Conservation (phyloP, 495 filamentous ascomycete species). For the Penicillium dipodomyicola region DNA sequence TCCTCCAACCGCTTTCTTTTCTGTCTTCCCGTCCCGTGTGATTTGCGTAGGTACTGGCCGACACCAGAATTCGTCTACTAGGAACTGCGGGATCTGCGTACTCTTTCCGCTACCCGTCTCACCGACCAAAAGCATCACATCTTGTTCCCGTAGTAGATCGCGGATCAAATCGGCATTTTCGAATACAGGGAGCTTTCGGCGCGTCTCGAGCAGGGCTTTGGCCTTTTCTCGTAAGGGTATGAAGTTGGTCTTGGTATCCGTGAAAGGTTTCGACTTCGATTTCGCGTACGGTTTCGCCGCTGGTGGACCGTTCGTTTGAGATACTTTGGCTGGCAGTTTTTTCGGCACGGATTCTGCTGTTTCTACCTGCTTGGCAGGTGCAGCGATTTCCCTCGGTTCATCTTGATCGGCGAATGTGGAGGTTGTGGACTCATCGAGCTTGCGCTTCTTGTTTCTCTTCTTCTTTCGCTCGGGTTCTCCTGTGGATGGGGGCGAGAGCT, state of each 20-base stretch:
- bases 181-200: constrained; percentile 80
- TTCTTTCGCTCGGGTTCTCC: constrained; percentile 29
- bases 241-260: constrained; percentile 31
- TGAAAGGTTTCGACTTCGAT: constrained; percentile 18
- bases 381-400: background rate
- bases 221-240: constrained; percentile 45
- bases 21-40: constrained; percentile 33
- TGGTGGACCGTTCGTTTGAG: constrained; percentile 3
- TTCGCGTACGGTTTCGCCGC: constrained; percentile 16
- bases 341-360: background rate
- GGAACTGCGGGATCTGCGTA: constrained; percentile 93
- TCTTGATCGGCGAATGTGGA: constrained; percentile 8
- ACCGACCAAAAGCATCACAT: constrained; percentile 83
- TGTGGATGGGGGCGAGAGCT: background rate
- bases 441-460: constrained; percentile 45
- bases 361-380: constrained; percentile 4
- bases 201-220: constrained; percentile 46
- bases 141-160: constrained; percentile 57
- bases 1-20: constrained; percentile 64
- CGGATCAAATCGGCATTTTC: constrained; percentile 67
- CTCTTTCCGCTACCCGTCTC: constrained; percentile 96
- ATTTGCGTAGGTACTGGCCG: constrained; percentile 53
- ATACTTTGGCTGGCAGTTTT: background rate
- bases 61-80: constrained; percentile 79
- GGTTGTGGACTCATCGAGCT: constrained; percentile 33